Evolutionary conservation across 768 basidiomycete genomes (phyloP), one percentile per base, ranked within the genome.

Genomic region (Trametes villosa): DNA sequence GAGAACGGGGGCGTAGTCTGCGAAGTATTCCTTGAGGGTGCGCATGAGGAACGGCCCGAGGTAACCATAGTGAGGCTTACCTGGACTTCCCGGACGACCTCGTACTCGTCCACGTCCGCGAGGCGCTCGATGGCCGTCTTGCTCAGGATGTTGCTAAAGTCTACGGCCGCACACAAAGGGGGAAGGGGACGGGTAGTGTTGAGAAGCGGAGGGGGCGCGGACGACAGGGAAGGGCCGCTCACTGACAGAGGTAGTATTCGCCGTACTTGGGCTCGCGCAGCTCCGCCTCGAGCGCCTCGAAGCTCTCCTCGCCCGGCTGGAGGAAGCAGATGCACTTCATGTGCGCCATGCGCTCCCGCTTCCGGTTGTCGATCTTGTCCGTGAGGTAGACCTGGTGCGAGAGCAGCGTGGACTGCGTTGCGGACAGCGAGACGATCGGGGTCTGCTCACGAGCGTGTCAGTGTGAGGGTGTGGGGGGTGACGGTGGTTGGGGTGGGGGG

Each of bases 191-290:
- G 36, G 13, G 36, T 27, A 13, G 30, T 22, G 26, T 51, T 52
- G 22, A 65, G 64, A 30, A 27, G 50, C 34, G 20, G 53, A n/a
- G 11, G 17, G 30, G 17, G 50, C 45, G 26, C 27, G 26, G 6
- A 15, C 27, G 24, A 60, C 5, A n/a, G 18, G 44, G 15, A 26
- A 31, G n/a, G 51, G 47, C 55, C 86, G 91, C 88, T 83, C 80
- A 94, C 96, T 90, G 85, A 98, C 96, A 99, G 72, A 99, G 79
- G 82, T 96, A 98, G 77, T 99, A 99, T 78, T 95, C 94, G 73
- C 95, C 95, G 69, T 98, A 99, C 75, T 91, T 91, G 11, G 96
- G 96, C 69, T 94, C 90, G 36, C 81, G 82, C 33, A 99, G 80
- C 71, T 99, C 97, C 56, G 83, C 79, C 65, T 89, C 90, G 56